Percentiles rank a stretch among this genome's conserved stretches.
These are phyloP conservation scores for Amanita rimosa DNA, from an alignment of 768 basidiomycete species.

Conservation along the genomic window DNA sequence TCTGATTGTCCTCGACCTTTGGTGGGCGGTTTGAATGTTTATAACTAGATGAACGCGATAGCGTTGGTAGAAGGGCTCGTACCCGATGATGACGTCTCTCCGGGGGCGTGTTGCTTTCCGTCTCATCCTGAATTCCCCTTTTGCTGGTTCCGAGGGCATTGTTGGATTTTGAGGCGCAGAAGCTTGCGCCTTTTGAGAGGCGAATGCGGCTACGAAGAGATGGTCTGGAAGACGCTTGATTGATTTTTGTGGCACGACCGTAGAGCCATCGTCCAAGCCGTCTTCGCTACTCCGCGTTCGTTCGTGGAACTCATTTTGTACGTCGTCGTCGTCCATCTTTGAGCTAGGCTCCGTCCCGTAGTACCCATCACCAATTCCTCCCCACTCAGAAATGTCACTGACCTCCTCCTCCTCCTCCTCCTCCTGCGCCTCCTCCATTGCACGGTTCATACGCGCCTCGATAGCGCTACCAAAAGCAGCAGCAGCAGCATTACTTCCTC, in stretches of 20 bases:
- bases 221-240: constrained; percentile 2
- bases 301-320: background rate
- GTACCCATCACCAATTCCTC: background rate
- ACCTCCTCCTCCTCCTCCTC: background rate
- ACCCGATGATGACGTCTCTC: constrained; percentile 6
- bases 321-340: background rate
- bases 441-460: constrained; percentile 3
- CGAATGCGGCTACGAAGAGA: constrained; percentile 5
- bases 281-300: background rate
- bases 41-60: background rate
- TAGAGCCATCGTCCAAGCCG: too few relatives aligned
- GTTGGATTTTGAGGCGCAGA: background rate
- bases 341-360: too few relatives aligned
- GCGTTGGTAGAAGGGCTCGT: background rate
- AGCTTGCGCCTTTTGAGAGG: background rate
- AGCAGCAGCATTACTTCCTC: background rate
- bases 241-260: background rate
- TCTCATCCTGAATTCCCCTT: background rate
- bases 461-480: background rate
- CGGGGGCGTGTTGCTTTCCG: background rate
- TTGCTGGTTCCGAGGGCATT: background rate
- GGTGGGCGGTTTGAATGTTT: background rate
- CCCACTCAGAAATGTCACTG: background rate
- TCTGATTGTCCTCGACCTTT: constrained; percentile 1
- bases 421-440: constrained; percentile 3